Evolutionary conservation across 148 eudicot species (phyloP).

Genomic region (Bassia scoparia): DNA sequence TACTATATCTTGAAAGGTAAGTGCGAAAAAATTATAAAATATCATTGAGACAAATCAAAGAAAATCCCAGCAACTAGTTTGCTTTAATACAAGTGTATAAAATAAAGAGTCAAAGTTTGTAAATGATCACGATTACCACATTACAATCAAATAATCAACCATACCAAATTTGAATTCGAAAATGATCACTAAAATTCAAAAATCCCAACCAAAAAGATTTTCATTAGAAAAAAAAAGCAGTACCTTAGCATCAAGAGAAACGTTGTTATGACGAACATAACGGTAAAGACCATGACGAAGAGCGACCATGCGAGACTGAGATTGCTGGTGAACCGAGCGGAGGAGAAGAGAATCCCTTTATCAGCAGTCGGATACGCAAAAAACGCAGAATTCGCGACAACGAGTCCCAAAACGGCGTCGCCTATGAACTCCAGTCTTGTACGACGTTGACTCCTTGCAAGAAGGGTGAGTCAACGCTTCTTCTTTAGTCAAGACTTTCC

Average conservation of each 20-base stretch:
- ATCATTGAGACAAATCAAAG: too few relatives aligned
- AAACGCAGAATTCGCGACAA: constrained; percentile 45
- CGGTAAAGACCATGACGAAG: constrained; percentile 46
- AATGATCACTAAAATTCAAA: not conserved
- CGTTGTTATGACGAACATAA: constrained; percentile 50
- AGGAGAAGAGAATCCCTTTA: constrained; percentile 52
- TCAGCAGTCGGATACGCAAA: constrained; percentile 47
- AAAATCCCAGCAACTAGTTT: too few relatives aligned
- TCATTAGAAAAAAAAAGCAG: not conserved
- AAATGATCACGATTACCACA: too few relatives aligned
- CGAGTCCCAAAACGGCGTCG: constrained; percentile 61
- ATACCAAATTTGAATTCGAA: not conserved
- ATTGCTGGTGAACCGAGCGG: constrained; percentile 56
- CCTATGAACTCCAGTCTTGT: constrained; percentile 81
- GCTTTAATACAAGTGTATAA: too few relatives aligned
- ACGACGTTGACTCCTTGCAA: constrained; percentile 41
- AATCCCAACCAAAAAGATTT: not conserved
- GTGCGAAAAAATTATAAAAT: too few relatives aligned
- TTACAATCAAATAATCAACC: too few relatives aligned
- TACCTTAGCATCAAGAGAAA: constrained; percentile 53
- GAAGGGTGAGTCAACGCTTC: constrained; percentile 78
- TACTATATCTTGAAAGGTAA: too few relatives aligned
- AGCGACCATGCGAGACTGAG: constrained; percentile 77
- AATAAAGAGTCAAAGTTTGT: too few relatives aligned
- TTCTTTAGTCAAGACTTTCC: constrained; percentile 51